Evolutionary conservation across 2,329 filamentous ascomycete species (phyloP).

Genomic region (Cryphonectria japonica): DNA sequence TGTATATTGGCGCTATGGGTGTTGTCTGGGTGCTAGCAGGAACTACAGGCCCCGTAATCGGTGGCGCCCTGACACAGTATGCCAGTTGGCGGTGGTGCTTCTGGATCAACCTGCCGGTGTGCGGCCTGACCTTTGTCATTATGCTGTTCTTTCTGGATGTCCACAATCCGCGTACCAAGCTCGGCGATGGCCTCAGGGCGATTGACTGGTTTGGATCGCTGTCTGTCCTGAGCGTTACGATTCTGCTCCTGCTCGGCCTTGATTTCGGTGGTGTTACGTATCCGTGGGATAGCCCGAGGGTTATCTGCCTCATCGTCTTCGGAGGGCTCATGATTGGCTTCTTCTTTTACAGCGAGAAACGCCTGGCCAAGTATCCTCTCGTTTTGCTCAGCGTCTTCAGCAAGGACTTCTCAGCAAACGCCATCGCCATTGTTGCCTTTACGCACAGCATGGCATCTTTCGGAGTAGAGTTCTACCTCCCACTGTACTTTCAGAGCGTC

Average conservation of each 20-base stretch:
- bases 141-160: constrained; percentile 45
- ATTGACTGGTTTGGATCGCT: constrained; percentile 64
- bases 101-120: constrained; percentile 35
- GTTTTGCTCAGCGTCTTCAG: constrained; percentile 64
- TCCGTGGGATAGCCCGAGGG: constrained; percentile 62
- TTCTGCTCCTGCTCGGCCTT: constrained; percentile 69
- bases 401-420: constrained; percentile 54
- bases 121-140: constrained; percentile 30
- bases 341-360: constrained; percentile 63
- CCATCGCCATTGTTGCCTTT: constrained; percentile 49
- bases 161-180: constrained; percentile 63
- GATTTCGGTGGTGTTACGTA: constrained; percentile 66
- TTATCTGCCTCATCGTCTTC: constrained; percentile 63
- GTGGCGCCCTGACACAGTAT: constrained; percentile 34
- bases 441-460: constrained; percentile 58
- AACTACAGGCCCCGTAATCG: constrained; percentile 33
- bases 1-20: constrained; percentile 40
- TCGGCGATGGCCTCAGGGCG: constrained; percentile 62
- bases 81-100: constrained; percentile 36
- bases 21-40: constrained; percentile 53
- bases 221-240: constrained; percentile 60
- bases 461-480: constrained; percentile 67
- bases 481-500: constrained; percentile 69
- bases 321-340: constrained; percentile 49
- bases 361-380: constrained; percentile 63